Percentiles rank a stretch among this genome's conserved stretches.
Conservation (phyloP, 169 alveolate species). For the Perkinsus marinus region DNA sequence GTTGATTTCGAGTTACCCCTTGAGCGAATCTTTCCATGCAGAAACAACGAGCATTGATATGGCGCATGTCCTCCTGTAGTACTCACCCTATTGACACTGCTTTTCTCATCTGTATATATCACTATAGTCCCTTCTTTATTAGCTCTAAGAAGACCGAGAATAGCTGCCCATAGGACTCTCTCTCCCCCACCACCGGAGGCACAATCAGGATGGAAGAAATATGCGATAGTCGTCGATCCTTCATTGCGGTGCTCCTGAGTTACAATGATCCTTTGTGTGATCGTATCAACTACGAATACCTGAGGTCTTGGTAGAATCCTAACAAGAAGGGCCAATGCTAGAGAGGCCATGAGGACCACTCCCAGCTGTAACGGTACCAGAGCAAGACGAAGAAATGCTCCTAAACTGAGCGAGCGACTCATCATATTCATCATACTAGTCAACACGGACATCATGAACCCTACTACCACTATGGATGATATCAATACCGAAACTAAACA, state of each 20-base stretch:
- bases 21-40: no score
- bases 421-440: no score
- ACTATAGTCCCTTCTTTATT: not conserved
- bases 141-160: not conserved
- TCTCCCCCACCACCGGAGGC: slow-evolving; percentile 28
- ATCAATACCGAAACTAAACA: no score
- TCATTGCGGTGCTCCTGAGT: not conserved
- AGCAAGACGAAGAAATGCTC: not conserved
- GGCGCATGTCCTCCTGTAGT: not conserved
- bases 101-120: not conserved
- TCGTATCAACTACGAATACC: not conserved
- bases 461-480: no score
- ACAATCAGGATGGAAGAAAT: slow-evolving; percentile 28
- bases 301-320: not conserved
- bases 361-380: not conserved
- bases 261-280: no score
- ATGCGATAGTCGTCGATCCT: not conserved
- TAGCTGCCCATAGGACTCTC: slow-evolving; percentile 23
- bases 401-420: not conserved
- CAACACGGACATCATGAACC: no score
- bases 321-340: not conserved
- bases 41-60: no score
- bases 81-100: not conserved
- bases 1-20: no score
- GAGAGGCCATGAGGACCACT: not conserved